Evolutionary conservation across 148 eudicot genomes (phyloP).

Genomic region (Chenopodium quinoa): DNA sequence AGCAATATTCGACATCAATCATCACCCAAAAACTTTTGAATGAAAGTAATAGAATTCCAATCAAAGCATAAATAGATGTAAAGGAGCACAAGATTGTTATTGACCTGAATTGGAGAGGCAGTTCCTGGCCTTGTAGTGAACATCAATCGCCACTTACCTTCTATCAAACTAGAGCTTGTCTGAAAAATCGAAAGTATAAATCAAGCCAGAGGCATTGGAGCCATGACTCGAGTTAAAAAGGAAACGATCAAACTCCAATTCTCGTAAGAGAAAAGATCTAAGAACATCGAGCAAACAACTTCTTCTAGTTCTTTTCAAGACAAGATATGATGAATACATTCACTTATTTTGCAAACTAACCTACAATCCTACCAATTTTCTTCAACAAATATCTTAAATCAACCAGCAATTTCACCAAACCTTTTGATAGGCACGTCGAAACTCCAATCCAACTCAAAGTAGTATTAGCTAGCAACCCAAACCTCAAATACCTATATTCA

Average conservation of each 20-base stretch:
- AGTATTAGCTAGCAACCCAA: neutral
- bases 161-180: slow-evolving; percentile 85
- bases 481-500: neutral
- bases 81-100: neutral
- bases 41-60: neutral
- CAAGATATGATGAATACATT: too few relatives aligned
- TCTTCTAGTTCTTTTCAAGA: neutral
- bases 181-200: slow-evolving; percentile 22
- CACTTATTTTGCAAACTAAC: too few relatives aligned
- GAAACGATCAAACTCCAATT: neutral
- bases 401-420: neutral
- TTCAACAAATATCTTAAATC: neutral
- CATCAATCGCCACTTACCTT: slow-evolving; percentile 94
- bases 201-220: neutral
- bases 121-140: slow-evolving; percentile 95
- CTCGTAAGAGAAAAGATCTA: neutral
- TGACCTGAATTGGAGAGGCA: slow-evolving; percentile 95
- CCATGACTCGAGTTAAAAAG: neutral
- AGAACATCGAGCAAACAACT: neutral
- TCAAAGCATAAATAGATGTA: neutral
- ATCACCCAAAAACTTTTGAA: neutral
- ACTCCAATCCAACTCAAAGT: neutral
- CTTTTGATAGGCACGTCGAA: too few relatives aligned
- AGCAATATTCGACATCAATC: too few relatives aligned
- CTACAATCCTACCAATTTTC: neutral